Conservation (phyloP, 306 rosid genomes). For the Ochetophila trinervis region DNA sequence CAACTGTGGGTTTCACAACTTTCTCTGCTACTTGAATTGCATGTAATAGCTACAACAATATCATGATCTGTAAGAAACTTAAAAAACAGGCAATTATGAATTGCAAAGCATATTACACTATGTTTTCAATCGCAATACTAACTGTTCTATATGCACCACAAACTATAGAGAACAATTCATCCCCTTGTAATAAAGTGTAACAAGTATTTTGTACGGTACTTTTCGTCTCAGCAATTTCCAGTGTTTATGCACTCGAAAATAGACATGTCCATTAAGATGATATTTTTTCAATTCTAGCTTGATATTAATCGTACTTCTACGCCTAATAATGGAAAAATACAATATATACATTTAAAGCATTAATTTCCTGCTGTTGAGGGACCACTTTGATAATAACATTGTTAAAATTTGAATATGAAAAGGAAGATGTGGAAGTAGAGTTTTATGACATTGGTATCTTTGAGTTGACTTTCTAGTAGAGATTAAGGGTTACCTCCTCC, state of each 20-base stretch:
- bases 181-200: no score
- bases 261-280: no score
- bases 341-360: no score
- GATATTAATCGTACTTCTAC: no score
- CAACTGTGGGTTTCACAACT: slow-evolving; percentile 64
- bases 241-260: no score
- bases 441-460: background rate
- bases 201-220: no score
- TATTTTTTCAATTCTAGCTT: no score
- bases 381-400: background rate
- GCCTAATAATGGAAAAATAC: no score
- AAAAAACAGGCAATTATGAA: background rate
- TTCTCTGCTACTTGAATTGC: slow-evolving; percentile 88
- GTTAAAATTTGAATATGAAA: background rate
- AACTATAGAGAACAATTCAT: no score
- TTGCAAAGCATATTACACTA: background rate
- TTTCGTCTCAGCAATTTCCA: no score
- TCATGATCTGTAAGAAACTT: slow-evolving; percentile 13
- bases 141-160: background rate
- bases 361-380: background rate
- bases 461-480: slow-evolving; percentile 4
- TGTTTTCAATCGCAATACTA: background rate
- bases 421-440: background rate
- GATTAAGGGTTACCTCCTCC: slow-evolving; percentile 48
- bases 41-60: slow-evolving; percentile 56